These are phyloP conservation scores for Vaccinium macrocarpon DNA, from an alignment of 148 eudicot genomes.

Conservation along the genomic window DNA sequence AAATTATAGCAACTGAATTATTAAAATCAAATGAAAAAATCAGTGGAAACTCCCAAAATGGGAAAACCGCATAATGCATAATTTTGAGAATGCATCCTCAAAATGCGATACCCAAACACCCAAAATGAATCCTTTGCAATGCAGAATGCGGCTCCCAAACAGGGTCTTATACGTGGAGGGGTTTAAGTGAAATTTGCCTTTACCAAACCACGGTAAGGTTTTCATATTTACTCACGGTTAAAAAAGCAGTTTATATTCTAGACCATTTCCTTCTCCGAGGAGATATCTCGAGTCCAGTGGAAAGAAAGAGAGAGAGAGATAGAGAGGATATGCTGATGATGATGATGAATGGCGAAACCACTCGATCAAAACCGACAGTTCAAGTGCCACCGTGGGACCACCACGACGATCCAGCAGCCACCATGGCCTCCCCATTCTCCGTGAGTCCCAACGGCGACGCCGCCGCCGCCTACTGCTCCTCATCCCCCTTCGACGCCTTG, in stretches of 20 bases:
- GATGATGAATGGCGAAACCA: conserved; percentile 32
- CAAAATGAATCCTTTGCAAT: no score
- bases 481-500: conserved; percentile 30
- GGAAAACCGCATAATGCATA: no score
- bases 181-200: no score
- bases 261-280: neutral
- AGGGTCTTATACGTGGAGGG: no score
- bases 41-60: no score
- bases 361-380: conserved; percentile 55
- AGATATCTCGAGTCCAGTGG: no score
- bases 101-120: no score
- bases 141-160: no score
- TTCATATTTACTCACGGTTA: conserved; percentile 8
- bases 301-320: conserved; percentile 5
- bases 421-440: conserved; percentile 6
- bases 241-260: neutral
- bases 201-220: neutral
- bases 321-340: neutral
- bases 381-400: conserved; percentile 57
- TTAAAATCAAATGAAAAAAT: no score
- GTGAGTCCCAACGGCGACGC: conserved; percentile 14
- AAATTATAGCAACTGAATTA: no score
- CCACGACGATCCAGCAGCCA: conserved; percentile 43
- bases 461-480: neutral
- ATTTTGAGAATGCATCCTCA: no score